Evolutionary conservation across 1,284 basidiomycete genomes (phyloP).

Genomic region (Melanopsichium pennsylvanicum): DNA sequence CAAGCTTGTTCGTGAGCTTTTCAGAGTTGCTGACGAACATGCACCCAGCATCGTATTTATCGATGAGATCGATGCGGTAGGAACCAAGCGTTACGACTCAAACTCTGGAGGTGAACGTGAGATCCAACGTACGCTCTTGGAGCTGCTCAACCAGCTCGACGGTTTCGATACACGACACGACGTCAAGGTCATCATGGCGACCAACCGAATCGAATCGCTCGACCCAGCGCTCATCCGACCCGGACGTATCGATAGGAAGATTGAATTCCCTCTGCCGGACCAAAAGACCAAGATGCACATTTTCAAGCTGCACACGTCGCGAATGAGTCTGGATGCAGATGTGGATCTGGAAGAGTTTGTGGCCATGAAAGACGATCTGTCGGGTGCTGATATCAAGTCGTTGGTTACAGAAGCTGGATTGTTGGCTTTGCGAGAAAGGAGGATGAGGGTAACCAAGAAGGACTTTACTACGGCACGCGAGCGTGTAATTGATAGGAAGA

Average conservation of each 20-base stretch:
- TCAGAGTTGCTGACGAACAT: slow-evolving; percentile 68
- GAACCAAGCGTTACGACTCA: slow-evolving; percentile 69
- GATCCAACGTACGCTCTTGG: slow-evolving; percentile 68
- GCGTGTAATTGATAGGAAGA: slow-evolving; percentile 64
- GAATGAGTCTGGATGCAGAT: slow-evolving; percentile 90
- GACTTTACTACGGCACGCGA: slow-evolving; percentile 64
- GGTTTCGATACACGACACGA: slow-evolving; percentile 99
- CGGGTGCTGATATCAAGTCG: slow-evolving; percentile 93
- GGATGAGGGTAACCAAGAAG: slow-evolving; percentile 93
- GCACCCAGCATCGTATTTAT: slow-evolving; percentile 69
- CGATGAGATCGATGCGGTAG: slow-evolving; percentile 69
- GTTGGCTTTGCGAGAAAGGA: slow-evolving; percentile 88
- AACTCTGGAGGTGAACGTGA: slow-evolving; percentile 68
- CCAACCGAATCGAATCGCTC: slow-evolving; percentile 90
- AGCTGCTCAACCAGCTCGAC: slow-evolving; percentile 78
- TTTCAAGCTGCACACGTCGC: slow-evolving; percentile 93
- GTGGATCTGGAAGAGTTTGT: slow-evolving; percentile 97
- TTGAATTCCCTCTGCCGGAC: slow-evolving; percentile 69
- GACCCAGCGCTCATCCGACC: slow-evolving; percentile 97
- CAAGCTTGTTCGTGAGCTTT: slow-evolving; percentile 68
- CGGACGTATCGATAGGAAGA: slow-evolving; percentile 99
- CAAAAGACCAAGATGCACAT: slow-evolving; percentile 75
- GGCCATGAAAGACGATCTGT: slow-evolving; percentile 93
- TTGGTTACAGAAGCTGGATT: slow-evolving; percentile 83
- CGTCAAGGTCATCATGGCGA: slow-evolving; percentile 88